Percentiles rank a stretch among this genome's conserved stretches.
Evolutionary conservation across 2,329 filamentous ascomycete genomes (phyloP).

Genomic region (Stromatinia cepivora): DNA sequence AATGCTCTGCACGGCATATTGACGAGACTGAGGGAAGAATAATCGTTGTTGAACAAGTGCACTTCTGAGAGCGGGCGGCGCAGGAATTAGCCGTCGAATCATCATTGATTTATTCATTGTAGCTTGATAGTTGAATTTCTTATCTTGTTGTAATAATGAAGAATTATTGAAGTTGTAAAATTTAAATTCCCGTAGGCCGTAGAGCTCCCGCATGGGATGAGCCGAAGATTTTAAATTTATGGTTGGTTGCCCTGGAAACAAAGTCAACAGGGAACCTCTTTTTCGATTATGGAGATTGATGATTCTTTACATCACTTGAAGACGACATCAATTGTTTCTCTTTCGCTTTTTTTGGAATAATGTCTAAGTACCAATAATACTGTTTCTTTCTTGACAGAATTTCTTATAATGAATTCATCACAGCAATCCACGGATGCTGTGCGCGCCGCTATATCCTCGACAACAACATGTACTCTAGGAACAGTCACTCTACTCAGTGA

Average conservation of each 20-base stretch:
- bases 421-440: slow-evolving; percentile 48
- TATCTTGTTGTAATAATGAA: neutral
- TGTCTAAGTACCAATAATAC: slow-evolving; percentile 39
- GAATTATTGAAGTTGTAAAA: slow-evolving; percentile 1
- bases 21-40: slow-evolving; percentile 23
- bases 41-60: slow-evolving; percentile 28
- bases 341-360: slow-evolving; percentile 34
- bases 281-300: slow-evolving; percentile 19
- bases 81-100: slow-evolving; percentile 32
- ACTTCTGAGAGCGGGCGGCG: slow-evolving; percentile 33
- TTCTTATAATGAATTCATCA: slow-evolving; percentile 44
- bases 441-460: slow-evolving; percentile 49
- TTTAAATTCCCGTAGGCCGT: slow-evolving; percentile 3
- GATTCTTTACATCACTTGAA: slow-evolving; percentile 19
- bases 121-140: neutral
- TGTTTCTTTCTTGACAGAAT: slow-evolving; percentile 25
- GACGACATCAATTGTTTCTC: slow-evolving; percentile 22
- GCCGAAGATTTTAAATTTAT: slow-evolving; percentile 7
- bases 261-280: slow-evolving; percentile 21
- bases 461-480: slow-evolving; percentile 50
- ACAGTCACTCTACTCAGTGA: slow-evolving; percentile 49
- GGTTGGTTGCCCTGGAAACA: slow-evolving; percentile 21
- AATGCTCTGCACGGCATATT: slow-evolving; percentile 42
- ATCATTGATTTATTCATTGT: slow-evolving; percentile 33
- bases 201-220: neutral